A percentile compares a stretch with the other conserved stretches of the same genome.
These are phyloP conservation scores for Huntiella savannae DNA, from an alignment of 2,329 filamentous ascomycete genomes.

Conservation along the genomic window DNA sequence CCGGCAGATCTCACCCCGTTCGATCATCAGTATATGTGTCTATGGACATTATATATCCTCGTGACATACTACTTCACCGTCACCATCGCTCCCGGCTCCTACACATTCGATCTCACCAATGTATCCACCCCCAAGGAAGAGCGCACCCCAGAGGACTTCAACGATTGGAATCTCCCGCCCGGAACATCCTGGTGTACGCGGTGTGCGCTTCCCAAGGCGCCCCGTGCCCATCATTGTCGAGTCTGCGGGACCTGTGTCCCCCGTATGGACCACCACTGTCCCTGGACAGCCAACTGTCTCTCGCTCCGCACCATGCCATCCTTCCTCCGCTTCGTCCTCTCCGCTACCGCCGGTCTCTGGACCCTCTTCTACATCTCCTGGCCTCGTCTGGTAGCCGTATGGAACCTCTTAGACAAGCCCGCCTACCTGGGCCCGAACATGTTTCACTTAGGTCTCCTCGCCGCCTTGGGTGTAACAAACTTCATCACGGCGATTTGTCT, in stretches of 20 bases:
- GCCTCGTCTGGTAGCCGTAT: conserved; percentile 39
- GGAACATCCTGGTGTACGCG: conserved; percentile 50
- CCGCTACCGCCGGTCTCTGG: conserved; percentile 46
- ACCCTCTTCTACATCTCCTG: conserved; percentile 41
- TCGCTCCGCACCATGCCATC: conserved; percentile 66
- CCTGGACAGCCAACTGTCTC: conserved; percentile 71
- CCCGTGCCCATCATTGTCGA: conserved; percentile 64
- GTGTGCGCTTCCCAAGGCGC: conserved; percentile 55
- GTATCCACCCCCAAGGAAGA: conserved; percentile 14
- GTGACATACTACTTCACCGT: conserved; percentile 48
- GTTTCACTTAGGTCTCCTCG: conserved; percentile 38
- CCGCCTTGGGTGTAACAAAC: conserved; percentile 38
- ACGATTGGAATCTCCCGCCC: conserved; percentile 9
- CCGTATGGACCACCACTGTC: conserved; percentile 75
- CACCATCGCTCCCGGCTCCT: conserved; percentile 37
- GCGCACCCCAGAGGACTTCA: conserved; percentile 5
- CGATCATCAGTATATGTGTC: conserved; percentile 47
- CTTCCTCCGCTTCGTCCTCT: conserved; percentile 61
- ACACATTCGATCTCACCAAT: conserved; percentile 20
- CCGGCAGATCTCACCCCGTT: conserved; percentile 38
- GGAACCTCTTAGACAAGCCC: conserved; percentile 45
- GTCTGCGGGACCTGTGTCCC: conserved; percentile 56
- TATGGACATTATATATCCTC: conserved; percentile 42
- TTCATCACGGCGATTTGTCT: conserved; percentile 42
- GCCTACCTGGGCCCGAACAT: conserved; percentile 54